A percentile compares a stretch with the other conserved stretches of the same genome.
Conservation (phyloP, 148 eudicot genomes). For the Linanthus parryae region DNA sequence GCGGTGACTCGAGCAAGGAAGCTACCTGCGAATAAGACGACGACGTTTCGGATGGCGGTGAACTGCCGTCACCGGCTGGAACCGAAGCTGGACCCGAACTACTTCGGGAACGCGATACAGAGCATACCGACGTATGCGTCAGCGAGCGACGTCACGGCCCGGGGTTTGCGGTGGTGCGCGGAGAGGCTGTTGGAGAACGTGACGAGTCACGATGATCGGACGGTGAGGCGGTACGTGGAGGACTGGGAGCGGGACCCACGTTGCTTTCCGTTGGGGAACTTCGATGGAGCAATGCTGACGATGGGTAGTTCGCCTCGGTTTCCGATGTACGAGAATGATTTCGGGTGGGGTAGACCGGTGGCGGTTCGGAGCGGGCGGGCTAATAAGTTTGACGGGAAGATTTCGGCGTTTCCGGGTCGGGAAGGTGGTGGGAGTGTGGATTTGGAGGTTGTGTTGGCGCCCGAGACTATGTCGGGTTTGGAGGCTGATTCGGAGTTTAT, state of each 20-base stretch:
- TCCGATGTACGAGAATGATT: constrained; percentile 83
- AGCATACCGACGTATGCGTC: constrained; percentile 64
- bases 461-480: constrained; percentile 63
- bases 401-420: constrained; percentile 83
- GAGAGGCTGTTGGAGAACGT: constrained; percentile 59
- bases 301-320: constrained; percentile 96
- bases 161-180: constrained; percentile 73
- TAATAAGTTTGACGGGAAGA: constrained; percentile 88
- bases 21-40: constrained; percentile 22
- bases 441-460: constrained; percentile 66
- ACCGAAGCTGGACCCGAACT: constrained; percentile 52
- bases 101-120: constrained; percentile 93
- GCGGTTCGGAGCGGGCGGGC: constrained; percentile 77
- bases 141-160: constrained; percentile 41
- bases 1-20: constrained; percentile 77
- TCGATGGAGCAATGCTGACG: constrained; percentile 79
- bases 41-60: constrained; percentile 90
- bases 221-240: constrained; percentile 37
- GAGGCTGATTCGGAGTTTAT: constrained; percentile 69
- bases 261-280: constrained; percentile 78
- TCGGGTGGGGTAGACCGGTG: constrained; percentile 84
- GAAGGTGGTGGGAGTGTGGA: constrained; percentile 72
- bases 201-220: constrained; percentile 35
- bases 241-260: constrained; percentile 78
- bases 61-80: constrained; percentile 73